Evolutionary conservation across 352 stramenopile species (phyloP), one percentile per base, ranked within the genome.

Genomic region (Phytophthora pseudosyringae): DNA sequence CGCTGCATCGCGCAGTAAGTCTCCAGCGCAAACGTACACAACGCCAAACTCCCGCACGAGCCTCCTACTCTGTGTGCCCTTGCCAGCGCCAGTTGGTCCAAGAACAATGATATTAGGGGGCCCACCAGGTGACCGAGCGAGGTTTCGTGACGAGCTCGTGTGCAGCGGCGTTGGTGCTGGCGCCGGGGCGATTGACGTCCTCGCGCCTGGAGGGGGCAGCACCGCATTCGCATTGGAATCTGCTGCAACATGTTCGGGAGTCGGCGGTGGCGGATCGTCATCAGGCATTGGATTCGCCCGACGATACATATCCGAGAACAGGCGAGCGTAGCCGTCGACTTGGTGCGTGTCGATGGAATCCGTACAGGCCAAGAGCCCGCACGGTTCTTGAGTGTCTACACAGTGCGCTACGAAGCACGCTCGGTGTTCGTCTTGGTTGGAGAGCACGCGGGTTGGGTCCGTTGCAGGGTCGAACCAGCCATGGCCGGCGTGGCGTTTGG

Each of bases 31-130:
- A 9, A 99, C 67, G 67, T 98, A 92, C 7, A 98, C 85, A 3
- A 98, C 80, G 29, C 85, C 89, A 64, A 97, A 98, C 55, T 92
- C 80, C 18, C 90, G 69, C 3, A 85, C 86, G 15, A 98, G 86
- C 2, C 84, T 63, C 59, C 96, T 89, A 63, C 96, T 98, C 63
- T 99, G 97, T 1, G 95, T 99, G 29, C 94, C 90, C 60, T 99
- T 99, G n/a, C 97, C 96, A 11, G 83, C 83, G 0, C 93, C 96
- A 1, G 96, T 97, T 4, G 96, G 94, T 4, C 97, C 97, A 8
- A 90, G 83, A 5, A 98, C 78, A 13, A 98, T 86, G 31, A 98
- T 87, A 38, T 73, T 86, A 4, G 79, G 80, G 2, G 83, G 80
- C 51, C 50, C 59, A 5, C 38, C 32, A 0, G 16, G 33, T 10